phyloP scores from a whole-genome alignment of 257 asterid genomes.

The Ballota nigra region DNA sequence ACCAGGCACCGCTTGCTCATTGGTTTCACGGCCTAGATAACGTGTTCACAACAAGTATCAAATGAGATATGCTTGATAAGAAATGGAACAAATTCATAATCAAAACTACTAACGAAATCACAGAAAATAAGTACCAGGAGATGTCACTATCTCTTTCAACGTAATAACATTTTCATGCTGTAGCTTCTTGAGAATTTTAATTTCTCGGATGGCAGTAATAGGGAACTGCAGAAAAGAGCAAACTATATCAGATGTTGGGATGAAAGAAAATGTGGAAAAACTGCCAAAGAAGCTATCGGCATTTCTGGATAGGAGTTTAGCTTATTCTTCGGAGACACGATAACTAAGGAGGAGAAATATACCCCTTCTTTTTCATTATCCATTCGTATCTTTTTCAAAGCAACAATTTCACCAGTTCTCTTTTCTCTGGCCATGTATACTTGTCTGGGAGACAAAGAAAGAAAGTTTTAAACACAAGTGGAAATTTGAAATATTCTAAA shows the following conservation, averaged over 20 bases:
- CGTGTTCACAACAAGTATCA: constrained; percentile 26
- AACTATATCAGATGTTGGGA: constrained; percentile 16
- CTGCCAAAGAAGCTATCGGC: constrained; percentile 9
- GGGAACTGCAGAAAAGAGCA: constrained; percentile 64
- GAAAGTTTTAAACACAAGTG: constrained; percentile 6
- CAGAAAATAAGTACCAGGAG: constrained; percentile 59
- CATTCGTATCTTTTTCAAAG: constrained; percentile 95
- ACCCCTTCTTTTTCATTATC: constrained; percentile 99
- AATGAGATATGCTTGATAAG: constrained; percentile 8
- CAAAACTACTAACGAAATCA: background rate
- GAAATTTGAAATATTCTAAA: background rate
- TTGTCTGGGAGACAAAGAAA: constrained; percentile 52
- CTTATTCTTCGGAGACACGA: background rate
- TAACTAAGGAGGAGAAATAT: constrained; percentile 28
- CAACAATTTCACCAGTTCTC: constrained; percentile 84
- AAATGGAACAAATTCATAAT: constrained; percentile 15
- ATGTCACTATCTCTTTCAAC: constrained; percentile 93
- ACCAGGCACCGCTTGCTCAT: constrained; percentile 70
- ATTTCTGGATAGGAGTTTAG: background rate
- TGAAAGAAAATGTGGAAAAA: constrained; percentile 13
- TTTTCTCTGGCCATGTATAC: constrained; percentile 91
- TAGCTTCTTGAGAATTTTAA: constrained; percentile 84
- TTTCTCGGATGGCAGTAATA: constrained; percentile 92
- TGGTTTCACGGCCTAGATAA: constrained; percentile 66
- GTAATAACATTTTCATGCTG: constrained; percentile 85